Conservation (phyloP, 352 stramenopile species). For the Globisporangium viniferum region DNA sequence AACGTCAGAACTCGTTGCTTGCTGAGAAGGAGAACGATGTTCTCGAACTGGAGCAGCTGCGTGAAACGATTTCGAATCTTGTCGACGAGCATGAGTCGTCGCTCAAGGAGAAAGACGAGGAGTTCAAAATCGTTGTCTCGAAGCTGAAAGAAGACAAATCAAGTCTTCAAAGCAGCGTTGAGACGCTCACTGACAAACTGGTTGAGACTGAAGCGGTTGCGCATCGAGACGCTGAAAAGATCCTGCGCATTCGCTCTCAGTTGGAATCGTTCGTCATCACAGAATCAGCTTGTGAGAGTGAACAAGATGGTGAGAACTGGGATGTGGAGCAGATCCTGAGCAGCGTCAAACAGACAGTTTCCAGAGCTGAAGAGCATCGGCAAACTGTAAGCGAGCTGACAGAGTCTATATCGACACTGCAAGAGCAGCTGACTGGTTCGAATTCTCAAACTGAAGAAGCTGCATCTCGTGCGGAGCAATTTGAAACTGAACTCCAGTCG, state of each 20-base stretch:
- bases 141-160: constrained; percentile 11
- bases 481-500: constrained; percentile 26
- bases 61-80: constrained; percentile 17
- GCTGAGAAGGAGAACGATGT: constrained; percentile 19
- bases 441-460: neutral
- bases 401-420: constrained; percentile 3
- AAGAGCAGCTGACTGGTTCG: constrained; percentile 9
- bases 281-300: neutral
- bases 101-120: constrained; percentile 10
- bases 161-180: constrained; percentile 5
- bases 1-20: constrained; percentile 21
- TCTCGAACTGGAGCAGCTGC: constrained; percentile 17
- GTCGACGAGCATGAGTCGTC: constrained; percentile 12
- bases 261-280: constrained; percentile 20
- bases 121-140: neutral
- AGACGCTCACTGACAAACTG: constrained; percentile 33
- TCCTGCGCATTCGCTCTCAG: constrained; percentile 16
- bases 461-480: neutral
- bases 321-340: constrained; percentile 11
- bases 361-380: constrained; percentile 6
- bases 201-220: constrained; percentile 15
- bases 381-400: constrained; percentile 10
- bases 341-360: constrained; percentile 11
- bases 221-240: constrained; percentile 15
- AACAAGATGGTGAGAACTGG: neutral